These are phyloP conservation scores for Medicago lupulina DNA, from an alignment of 306 rosid genomes.

Conservation along the genomic window DNA sequence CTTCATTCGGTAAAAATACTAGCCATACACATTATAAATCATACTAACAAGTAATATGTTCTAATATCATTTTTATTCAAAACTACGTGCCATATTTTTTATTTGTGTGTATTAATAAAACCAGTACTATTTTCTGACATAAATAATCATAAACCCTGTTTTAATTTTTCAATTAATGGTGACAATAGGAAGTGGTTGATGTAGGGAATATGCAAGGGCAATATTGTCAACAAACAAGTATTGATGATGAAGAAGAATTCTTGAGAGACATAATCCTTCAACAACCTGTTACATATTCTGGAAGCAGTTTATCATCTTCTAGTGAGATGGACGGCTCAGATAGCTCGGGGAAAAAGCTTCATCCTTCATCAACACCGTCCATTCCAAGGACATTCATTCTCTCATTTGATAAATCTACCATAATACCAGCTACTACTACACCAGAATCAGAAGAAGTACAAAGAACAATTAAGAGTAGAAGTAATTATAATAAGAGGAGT, in stretches of 20 bases:
- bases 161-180: conserved; percentile 3
- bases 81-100: too few relatives aligned
- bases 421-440: conserved; percentile 19
- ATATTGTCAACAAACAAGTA: neutral
- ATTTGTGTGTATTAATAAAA: too few relatives aligned
- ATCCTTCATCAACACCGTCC: neutral
- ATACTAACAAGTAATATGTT: too few relatives aligned
- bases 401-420: conserved; percentile 37
- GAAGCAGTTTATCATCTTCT: neutral
- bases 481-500: conserved; percentile 1
- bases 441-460: neutral
- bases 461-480: neutral
- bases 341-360: neutral
- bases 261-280: conserved; percentile 37
- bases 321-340: neutral
- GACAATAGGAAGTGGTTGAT: conserved; percentile 33
- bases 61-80: too few relatives aligned
- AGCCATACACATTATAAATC: too few relatives aligned
- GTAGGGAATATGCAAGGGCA: neutral
- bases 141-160: neutral
- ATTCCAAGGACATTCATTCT: conserved; percentile 29
- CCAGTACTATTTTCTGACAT: too few relatives aligned
- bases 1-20: conserved; percentile 21
- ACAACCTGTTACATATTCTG: neutral
- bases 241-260: conserved; percentile 33